A percentile compares a stretch with the other conserved stretches of the same genome.
phyloP scores from a whole-genome alignment of 805 yeast species.

The Candida maris region DNA sequence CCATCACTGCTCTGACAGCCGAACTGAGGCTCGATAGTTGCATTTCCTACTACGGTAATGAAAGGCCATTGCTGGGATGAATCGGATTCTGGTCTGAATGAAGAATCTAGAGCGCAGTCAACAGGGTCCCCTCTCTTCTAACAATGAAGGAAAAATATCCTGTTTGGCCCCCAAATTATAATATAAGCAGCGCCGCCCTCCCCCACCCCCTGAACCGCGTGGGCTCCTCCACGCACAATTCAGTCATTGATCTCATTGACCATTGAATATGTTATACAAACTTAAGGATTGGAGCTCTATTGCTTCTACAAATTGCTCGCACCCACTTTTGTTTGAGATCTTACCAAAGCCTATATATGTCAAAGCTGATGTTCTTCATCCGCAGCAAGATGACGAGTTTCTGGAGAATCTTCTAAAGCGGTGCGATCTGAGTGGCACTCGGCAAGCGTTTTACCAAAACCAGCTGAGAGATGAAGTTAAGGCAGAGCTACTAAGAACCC shows the following conservation, averaged over 20 bases:
- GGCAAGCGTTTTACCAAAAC: constrained; percentile 15
- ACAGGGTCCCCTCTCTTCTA: no score
- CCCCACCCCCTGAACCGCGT: no score
- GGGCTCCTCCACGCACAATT: no score
- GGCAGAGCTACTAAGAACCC: constrained; percentile 8
- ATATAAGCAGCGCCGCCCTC: no score
- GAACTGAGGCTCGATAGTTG: constrained; percentile 3
- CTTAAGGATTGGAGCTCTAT: constrained; percentile 20
- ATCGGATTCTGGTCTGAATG: no score
- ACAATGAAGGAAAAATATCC: no score
- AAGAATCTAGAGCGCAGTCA: no score
- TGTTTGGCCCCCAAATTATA: no score
- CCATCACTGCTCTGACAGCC: constrained; percentile 4
- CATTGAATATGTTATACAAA: constrained; percentile 19
- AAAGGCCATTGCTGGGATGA: no score
- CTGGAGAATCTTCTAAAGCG: constrained; percentile 16
- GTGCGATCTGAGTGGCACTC: constrained; percentile 24
- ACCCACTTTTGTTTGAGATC: constrained; percentile 25
- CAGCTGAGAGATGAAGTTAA: constrained; percentile 10
- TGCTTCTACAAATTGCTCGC: constrained; percentile 21
- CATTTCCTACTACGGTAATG: no score
- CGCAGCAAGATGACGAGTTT: constrained; percentile 20
- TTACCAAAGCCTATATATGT: constrained; percentile 15
- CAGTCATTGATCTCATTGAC: no score
- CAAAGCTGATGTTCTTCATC: constrained; percentile 10